Evolutionary conservation across 768 basidiomycete genomes (phyloP).

Genomic region (Leccinum variicolor): DNA sequence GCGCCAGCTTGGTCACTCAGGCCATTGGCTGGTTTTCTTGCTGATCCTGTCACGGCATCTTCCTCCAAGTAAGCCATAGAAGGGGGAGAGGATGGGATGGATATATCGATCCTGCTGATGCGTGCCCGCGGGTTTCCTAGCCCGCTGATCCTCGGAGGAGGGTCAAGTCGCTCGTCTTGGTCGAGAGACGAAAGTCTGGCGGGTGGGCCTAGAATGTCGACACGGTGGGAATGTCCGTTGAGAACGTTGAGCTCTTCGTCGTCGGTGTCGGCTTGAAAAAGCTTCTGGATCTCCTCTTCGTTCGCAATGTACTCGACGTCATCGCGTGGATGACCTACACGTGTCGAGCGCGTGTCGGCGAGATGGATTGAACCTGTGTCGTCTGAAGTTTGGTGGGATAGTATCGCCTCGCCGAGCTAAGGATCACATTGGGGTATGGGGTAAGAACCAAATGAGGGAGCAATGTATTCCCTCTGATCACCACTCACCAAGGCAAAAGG

Average conservation of each 20-base stretch:
- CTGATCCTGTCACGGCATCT: constrained; percentile 16
- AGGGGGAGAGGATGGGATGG: constrained; percentile 11
- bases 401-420: constrained; percentile 83
- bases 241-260: constrained; percentile 18
- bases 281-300: constrained; percentile 26
- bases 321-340: constrained; percentile 3
- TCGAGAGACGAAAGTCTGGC: constrained; percentile 7
- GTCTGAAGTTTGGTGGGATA: constrained; percentile 51
- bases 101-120: constrained; percentile 45
- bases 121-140: constrained; percentile 44
- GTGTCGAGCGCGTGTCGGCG: constrained; percentile 33
- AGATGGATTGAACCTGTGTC: constrained; percentile 38
- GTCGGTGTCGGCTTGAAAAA: constrained; percentile 21
- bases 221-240: neutral
- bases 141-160: constrained; percentile 30
- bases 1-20: constrained; percentile 85
- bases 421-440: constrained; percentile 15
- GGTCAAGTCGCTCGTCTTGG: constrained; percentile 10
- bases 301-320: constrained; percentile 15
- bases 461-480: neutral
- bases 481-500: constrained; percentile 79
- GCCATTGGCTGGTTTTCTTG: constrained; percentile 24
- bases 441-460: constrained; percentile 7
- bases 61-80: constrained; percentile 13
- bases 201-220: neutral